Evolutionary conservation across 2,329 filamentous ascomycete genomes (phyloP).

Genomic region (Sclerotiophoma versabilis): DNA sequence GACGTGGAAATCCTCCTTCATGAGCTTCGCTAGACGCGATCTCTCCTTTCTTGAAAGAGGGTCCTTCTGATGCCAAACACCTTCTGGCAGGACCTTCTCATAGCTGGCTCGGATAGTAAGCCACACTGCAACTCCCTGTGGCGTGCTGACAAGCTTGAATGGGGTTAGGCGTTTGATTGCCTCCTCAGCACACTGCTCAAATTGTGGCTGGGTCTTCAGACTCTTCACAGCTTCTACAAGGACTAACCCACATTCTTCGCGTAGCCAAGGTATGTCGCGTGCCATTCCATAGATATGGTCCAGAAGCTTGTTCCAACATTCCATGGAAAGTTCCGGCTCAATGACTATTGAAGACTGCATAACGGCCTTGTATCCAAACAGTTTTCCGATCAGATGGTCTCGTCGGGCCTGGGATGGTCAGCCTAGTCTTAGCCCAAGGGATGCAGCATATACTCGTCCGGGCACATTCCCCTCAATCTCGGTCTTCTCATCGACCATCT

Average conservation of each 20-base stretch:
- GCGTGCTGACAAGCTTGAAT: constrained; percentile 75
- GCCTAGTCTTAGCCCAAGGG: background rate
- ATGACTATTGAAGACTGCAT: constrained; percentile 80
- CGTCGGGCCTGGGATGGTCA: constrained; percentile 71
- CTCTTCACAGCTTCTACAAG: constrained; percentile 75
- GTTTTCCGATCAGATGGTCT: constrained; percentile 82
- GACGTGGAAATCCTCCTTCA: constrained; percentile 75
- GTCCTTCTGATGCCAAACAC: constrained; percentile 76
- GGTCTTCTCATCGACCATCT: constrained; percentile 61
- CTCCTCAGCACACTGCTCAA: constrained; percentile 66
- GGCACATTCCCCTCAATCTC: constrained; percentile 60
- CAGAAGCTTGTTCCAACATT: constrained; percentile 72
- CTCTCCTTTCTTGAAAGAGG: constrained; percentile 75
- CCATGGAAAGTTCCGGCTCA: constrained; percentile 58
- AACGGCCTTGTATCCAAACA: constrained; percentile 88
- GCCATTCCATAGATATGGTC: constrained; percentile 76
- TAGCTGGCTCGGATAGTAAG: constrained; percentile 71
- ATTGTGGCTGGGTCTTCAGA: constrained; percentile 47
- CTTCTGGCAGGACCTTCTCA: constrained; percentile 68
- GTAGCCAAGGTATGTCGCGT: constrained; percentile 85
- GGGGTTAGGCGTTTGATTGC: constrained; percentile 69
- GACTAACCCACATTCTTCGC: constrained; percentile 85
- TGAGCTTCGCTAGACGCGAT: constrained; percentile 72
- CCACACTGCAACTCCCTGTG: constrained; percentile 91
- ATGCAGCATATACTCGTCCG: constrained; percentile 56